A percentile compares a stretch with the other conserved stretches of the same genome.
phyloP scores from a whole-genome alignment of 768 basidiomycete species.

The Mrakia blollopis region DNA sequence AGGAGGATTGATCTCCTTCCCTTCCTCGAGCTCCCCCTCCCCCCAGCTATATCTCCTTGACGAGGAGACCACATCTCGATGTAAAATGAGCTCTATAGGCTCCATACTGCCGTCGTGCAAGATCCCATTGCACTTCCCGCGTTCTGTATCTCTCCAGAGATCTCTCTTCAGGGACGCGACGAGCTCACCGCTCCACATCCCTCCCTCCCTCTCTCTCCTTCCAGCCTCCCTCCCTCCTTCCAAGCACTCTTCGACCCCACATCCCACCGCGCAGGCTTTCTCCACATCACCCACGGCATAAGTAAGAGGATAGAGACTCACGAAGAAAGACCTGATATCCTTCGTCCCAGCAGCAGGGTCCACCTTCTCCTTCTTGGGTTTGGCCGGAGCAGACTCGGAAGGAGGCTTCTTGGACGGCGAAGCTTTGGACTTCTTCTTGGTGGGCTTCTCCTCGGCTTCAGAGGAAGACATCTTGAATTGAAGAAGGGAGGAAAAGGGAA shows the following conservation, averaged over 20 bases:
- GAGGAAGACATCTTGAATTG: too few species aligned
- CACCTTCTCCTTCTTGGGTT: slow-evolving; percentile 3
- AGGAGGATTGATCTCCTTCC: neutral
- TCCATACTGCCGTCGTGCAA: neutral
- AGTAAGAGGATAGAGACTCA: neutral
- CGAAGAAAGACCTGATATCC: slow-evolving; percentile 7
- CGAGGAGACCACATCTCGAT: neutral
- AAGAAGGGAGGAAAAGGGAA: too few species aligned
- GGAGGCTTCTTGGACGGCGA: slow-evolving; percentile 2
- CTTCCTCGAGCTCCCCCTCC: too few species aligned
- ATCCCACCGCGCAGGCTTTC: neutral
- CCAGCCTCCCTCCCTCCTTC: neutral
- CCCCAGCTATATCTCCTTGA: neutral
- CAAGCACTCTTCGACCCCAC: neutral
- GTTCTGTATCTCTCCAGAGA: neutral
- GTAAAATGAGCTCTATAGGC: neutral
- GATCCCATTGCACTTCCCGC: neutral
- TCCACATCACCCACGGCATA: neutral
- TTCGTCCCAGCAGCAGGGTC: slow-evolving; percentile 2
- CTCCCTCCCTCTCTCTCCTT: neutral
- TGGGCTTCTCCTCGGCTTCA: too few species aligned
- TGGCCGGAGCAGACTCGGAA: slow-evolving; percentile 1
- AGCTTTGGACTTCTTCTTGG: too few species aligned
- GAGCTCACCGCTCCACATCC: neutral
- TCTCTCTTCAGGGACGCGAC: neutral